A percentile compares a stretch with the other conserved stretches of the same genome.
phyloP scores from a whole-genome alignment of 768 basidiomycete species.

The Lyophyllum decastes region DNA sequence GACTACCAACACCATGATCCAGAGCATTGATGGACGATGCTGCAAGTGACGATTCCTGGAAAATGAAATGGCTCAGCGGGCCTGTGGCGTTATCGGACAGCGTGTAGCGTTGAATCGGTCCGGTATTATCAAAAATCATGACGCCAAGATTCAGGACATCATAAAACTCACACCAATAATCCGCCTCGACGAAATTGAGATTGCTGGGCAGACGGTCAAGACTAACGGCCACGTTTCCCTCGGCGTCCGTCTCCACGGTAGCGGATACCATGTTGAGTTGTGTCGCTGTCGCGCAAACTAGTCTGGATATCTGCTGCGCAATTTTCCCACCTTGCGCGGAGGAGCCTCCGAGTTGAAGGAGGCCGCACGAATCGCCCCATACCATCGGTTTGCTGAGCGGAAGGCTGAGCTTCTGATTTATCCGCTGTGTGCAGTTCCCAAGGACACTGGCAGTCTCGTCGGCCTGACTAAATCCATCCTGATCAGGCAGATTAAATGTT shows the following conservation, averaged over 20 bases:
- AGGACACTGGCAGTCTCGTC: background rate
- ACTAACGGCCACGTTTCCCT: background rate
- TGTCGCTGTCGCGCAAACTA: constrained; percentile 1
- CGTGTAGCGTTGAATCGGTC: background rate
- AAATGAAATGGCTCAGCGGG: background rate
- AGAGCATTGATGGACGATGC: background rate
- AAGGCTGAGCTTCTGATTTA: background rate
- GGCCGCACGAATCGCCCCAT: background rate
- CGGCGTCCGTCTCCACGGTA: background rate
- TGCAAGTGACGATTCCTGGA: background rate
- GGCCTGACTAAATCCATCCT: background rate
- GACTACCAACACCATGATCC: background rate
- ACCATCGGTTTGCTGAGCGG: background rate
- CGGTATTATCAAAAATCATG: background rate
- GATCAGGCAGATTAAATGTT: background rate
- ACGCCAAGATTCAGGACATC: background rate
- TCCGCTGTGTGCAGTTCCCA: background rate
- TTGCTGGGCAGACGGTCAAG: background rate
- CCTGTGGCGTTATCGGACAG: background rate
- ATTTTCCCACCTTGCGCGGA: background rate
- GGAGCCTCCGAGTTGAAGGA: background rate
- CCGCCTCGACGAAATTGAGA: background rate
- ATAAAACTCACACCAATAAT: background rate
- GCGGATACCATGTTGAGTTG: constrained; percentile 6
- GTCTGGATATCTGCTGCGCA: background rate